Conservation (phyloP, 2,329 filamentous ascomycete species). For the Dactylella cylindrospora region DNA sequence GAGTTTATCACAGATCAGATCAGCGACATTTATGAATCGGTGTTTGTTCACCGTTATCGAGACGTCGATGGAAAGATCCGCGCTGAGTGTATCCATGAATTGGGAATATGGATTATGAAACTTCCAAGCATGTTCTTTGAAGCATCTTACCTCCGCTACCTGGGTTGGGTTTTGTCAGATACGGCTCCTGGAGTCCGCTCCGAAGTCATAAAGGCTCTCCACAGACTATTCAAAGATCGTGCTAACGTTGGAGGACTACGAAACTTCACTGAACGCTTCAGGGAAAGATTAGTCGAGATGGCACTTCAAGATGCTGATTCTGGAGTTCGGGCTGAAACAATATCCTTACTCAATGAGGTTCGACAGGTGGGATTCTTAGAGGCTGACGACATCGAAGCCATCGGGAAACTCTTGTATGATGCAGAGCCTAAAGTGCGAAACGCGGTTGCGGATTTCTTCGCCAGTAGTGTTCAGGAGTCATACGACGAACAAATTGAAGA, state of each 20-base stretch:
- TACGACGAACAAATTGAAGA: constrained; percentile 79
- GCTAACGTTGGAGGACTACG: constrained; percentile 75
- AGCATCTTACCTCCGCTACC: constrained; percentile 83
- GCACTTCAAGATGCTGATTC: constrained; percentile 81
- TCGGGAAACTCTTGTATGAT: constrained; percentile 88
- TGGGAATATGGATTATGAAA: constrained; percentile 84
- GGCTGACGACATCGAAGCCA: constrained; percentile 82
- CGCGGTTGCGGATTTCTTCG: constrained; percentile 86
- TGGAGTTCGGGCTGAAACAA: constrained; percentile 74
- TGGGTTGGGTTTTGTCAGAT: constrained; percentile 95
- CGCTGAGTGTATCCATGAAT: constrained; percentile 79
- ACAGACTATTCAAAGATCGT: constrained; percentile 74
- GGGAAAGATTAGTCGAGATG: constrained; percentile 85
- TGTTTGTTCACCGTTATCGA: constrained; percentile 93
- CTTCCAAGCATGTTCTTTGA: constrained; percentile 89
- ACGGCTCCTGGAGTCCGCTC: constrained; percentile 70
- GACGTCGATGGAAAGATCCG: constrained; percentile 89
- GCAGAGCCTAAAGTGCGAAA: constrained; percentile 80
- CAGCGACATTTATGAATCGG: constrained; percentile 85
- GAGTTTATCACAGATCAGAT: constrained; percentile 71
- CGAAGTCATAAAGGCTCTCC: constrained; percentile 83
- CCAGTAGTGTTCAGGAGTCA: constrained; percentile 78
- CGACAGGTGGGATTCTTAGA: constrained; percentile 84
- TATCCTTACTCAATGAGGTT: constrained; percentile 78
- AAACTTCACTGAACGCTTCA: constrained; percentile 90